Conservation (phyloP, 768 basidiomycete genomes). For the Hericium alpestre region DNA sequence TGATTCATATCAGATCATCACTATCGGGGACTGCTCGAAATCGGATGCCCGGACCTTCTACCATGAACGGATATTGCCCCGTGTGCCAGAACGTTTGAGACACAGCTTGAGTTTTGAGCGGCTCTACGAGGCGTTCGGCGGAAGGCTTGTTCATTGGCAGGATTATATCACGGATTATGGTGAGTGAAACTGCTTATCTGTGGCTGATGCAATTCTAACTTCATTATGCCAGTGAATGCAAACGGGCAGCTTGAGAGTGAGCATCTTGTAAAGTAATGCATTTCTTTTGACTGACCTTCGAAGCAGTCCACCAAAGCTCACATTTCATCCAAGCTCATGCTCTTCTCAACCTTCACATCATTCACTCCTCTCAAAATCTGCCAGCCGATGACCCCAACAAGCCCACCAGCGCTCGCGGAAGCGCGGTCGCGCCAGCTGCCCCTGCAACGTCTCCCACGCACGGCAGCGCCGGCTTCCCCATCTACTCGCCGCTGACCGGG, state of each 20-base stretch:
- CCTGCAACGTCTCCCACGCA: conserved; percentile 15
- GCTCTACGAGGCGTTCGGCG: conserved; percentile 72
- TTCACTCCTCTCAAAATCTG: conserved; percentile 64
- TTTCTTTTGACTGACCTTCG: background rate
- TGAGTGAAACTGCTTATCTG: conserved; percentile 20
- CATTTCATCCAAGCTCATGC: conserved; percentile 82
- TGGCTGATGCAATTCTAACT: conserved; percentile 2
- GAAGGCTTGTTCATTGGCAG: conserved; percentile 74
- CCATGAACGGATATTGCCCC: conserved; percentile 51
- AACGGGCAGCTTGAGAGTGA: conserved; percentile 62
- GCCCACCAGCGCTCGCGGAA: conserved; percentile 16
- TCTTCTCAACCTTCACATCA: conserved; percentile 76
- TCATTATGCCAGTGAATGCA: conserved; percentile 47
- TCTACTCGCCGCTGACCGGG: conserved; percentile 25
- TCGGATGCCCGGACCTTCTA: conserved; percentile 59
- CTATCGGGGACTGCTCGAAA: conserved; percentile 72
- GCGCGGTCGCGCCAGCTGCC: conserved; percentile 13
- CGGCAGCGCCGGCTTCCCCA: conserved; percentile 23
- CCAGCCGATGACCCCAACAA: conserved; percentile 15
- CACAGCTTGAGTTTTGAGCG: conserved; percentile 54
- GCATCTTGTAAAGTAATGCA: conserved; percentile 13
- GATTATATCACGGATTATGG: conserved; percentile 72
- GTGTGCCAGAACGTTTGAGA: conserved; percentile 54
- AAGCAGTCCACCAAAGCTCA: conserved; percentile 62
- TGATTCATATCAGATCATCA: conserved; percentile 42